Conservation (phyloP, 345 rosid genomes). For the Atalantia buxifolia region DNA sequence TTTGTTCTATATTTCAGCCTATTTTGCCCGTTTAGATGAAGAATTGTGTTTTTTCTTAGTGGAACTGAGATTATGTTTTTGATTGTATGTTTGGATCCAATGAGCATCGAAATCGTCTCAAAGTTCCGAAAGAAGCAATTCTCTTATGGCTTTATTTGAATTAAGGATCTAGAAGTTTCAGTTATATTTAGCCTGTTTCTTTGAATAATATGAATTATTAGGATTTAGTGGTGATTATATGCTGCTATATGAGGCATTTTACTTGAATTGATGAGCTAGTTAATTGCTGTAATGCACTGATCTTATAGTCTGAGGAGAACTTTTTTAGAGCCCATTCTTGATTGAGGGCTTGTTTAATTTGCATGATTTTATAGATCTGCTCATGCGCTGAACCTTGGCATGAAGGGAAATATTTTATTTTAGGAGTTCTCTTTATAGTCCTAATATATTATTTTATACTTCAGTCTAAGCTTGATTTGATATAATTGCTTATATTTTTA, state of each 20-base stretch:
- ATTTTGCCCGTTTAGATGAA: background rate
- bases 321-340: background rate
- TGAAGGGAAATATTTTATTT: background rate
- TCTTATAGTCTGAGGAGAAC: background rate
- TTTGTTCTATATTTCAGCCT: conserved; percentile 7
- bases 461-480: conserved; percentile 5
- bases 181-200: background rate
- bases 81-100: background rate
- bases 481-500: conserved; percentile 27
- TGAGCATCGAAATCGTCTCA: background rate
- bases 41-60: background rate
- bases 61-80: background rate
- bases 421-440: background rate
- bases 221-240: background rate
- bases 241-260: background rate
- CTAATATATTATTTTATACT: conserved; percentile 1
- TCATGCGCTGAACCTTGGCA: background rate
- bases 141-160: background rate
- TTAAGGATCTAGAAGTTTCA: background rate
- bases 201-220: background rate
- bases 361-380: background rate
- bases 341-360: background rate
- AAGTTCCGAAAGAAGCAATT: background rate
- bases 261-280: background rate
- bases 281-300: background rate